A percentile compares a stretch with the other conserved stretches of the same genome.
Conservation (phyloP, 2,329 filamentous ascomycete species). For the Colletotrichum godetiae region DNA sequence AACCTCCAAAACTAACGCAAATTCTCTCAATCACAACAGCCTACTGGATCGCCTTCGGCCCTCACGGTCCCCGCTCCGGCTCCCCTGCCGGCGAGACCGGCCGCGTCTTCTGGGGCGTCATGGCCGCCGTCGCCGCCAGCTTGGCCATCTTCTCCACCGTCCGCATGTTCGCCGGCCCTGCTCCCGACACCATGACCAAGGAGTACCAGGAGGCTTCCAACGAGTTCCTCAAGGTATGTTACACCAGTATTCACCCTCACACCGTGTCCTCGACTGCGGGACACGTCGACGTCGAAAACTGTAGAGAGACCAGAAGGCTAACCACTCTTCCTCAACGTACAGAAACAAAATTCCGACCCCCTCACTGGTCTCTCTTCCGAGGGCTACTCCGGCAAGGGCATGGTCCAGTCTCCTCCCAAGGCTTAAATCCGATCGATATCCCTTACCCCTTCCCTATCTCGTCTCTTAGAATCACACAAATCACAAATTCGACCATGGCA, state of each 20-base stretch:
- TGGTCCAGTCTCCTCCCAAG: slow-evolving; percentile 77
- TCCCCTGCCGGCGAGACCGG: slow-evolving; percentile 86
- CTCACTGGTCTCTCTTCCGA: slow-evolving; percentile 85
- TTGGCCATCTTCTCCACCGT: slow-evolving; percentile 78
- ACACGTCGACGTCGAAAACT: not conserved
- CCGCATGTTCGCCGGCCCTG: slow-evolving; percentile 77
- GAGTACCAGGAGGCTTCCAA: slow-evolving; percentile 97
- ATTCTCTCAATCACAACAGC: slow-evolving; percentile 69
- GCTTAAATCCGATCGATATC: slow-evolving; percentile 49
- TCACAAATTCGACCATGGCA: slow-evolving; percentile 34
- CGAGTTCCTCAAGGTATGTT: slow-evolving; percentile 85
- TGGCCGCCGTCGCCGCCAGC: slow-evolving; percentile 74
- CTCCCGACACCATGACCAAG: slow-evolving; percentile 91
- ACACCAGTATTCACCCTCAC: too few relatives aligned
- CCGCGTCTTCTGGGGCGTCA: slow-evolving; percentile 81
- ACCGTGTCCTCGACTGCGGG: not conserved
- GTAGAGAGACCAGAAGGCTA: too few relatives aligned
- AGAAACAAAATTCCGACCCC: slow-evolving; percentile 88
- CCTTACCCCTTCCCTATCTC: slow-evolving; percentile 28
- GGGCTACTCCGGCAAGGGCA: slow-evolving; percentile 81
- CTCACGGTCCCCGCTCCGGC: slow-evolving; percentile 90
- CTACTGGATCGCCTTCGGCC: slow-evolving; percentile 98
- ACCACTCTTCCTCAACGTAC: slow-evolving; percentile 37
- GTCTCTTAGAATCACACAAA: slow-evolving; percentile 36
- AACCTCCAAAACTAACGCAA: slow-evolving; percentile 49